Percentiles rank a stretch among this genome's conserved stretches.
Evolutionary conservation across 1,284 basidiomycete species (phyloP).

Genomic region (Ceratobasidium theobromae): DNA sequence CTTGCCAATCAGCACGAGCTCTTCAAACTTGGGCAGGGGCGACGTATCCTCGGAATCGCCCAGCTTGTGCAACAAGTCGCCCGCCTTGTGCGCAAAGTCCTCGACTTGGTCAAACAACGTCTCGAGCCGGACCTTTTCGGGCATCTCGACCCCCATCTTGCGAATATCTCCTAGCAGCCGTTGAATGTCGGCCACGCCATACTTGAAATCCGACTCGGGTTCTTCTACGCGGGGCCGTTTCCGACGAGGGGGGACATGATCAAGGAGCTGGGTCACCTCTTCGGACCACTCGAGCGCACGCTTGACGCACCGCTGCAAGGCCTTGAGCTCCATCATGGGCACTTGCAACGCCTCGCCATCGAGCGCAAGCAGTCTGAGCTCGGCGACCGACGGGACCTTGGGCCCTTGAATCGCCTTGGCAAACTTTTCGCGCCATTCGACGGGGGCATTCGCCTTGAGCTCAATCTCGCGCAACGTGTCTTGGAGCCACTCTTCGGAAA

Average conservation of each 20-base stretch:
- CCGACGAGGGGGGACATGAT: slow-evolving; percentile 42
- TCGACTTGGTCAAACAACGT: slow-evolving; percentile 65
- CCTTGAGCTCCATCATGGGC: slow-evolving; percentile 67
- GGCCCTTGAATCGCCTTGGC: slow-evolving; percentile 66
- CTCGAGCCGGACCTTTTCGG: slow-evolving; percentile 64
- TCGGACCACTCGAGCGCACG: slow-evolving; percentile 81
- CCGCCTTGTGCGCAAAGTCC: slow-evolving; percentile 50
- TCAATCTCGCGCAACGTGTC: slow-evolving; percentile 66
- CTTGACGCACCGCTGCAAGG: slow-evolving; percentile 75
- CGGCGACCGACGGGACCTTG: slow-evolving; percentile 70
- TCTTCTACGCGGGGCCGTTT: slow-evolving; percentile 66
- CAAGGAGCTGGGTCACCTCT: slow-evolving; percentile 54
- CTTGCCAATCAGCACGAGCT: slow-evolving; percentile 25
- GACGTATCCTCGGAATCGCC: slow-evolving; percentile 20
- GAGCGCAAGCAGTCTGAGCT: slow-evolving; percentile 72
- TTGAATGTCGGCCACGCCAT: slow-evolving; percentile 65
- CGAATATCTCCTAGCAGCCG: slow-evolving; percentile 69
- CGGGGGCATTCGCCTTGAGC: slow-evolving; percentile 72
- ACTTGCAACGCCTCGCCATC: slow-evolving; percentile 87
- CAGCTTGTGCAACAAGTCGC: not conserved
- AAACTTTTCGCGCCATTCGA: slow-evolving; percentile 74
- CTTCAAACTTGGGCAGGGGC: slow-evolving; percentile 12
- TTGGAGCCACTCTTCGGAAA: slow-evolving; percentile 75
- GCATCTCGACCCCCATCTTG: slow-evolving; percentile 74
- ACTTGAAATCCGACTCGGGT: slow-evolving; percentile 52